These are phyloP conservation scores for Pseudophaeomoniella oleicola DNA, from an alignment of 2,329 filamentous ascomycete species.

Conservation along the genomic window DNA sequence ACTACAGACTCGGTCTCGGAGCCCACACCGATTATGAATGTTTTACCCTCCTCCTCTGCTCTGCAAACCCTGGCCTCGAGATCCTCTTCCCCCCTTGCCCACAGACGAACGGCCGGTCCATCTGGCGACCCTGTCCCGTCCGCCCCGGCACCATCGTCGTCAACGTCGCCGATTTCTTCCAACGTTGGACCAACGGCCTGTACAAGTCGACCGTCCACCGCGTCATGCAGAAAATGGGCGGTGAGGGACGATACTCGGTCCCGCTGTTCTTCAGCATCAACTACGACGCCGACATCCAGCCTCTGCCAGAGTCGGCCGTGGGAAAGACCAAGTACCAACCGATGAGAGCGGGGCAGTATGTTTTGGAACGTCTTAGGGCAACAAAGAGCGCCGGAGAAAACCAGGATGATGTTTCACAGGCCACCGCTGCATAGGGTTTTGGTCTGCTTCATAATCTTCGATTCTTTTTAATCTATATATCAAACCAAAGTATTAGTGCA, in stretches of 20 bases:
- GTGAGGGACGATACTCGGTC: neutral
- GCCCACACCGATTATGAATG: slow-evolving; percentile 26
- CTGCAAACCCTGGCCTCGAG: slow-evolving; percentile 11
- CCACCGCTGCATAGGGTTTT: no score
- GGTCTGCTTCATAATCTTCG: no score
- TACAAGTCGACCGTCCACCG: slow-evolving; percentile 38
- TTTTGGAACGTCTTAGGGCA: slow-evolving; percentile 12
- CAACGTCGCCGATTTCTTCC: slow-evolving; percentile 25
- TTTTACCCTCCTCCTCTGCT: slow-evolving; percentile 31
- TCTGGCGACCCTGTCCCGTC: slow-evolving; percentile 12
- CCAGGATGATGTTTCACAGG: neutral
- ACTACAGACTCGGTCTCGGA: slow-evolving; percentile 11
- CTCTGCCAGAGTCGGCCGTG: slow-evolving; percentile 16
- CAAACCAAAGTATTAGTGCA: no score
- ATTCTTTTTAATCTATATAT: no score
- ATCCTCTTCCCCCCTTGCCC: slow-evolving; percentile 12
- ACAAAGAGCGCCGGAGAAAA: slow-evolving; percentile 3
- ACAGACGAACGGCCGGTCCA: slow-evolving; percentile 5
- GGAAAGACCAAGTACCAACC: slow-evolving; percentile 9
- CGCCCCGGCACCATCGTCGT: slow-evolving; percentile 23
- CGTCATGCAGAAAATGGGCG: slow-evolving; percentile 19
- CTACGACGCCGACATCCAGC: slow-evolving; percentile 11
- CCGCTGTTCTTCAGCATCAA: slow-evolving; percentile 1
- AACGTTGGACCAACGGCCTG: slow-evolving; percentile 34
- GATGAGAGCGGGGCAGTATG: slow-evolving; percentile 12